These are phyloP conservation scores for Tetraselmis striata DNA, from an alignment of 139 green algal species.

Conservation along the genomic window DNA sequence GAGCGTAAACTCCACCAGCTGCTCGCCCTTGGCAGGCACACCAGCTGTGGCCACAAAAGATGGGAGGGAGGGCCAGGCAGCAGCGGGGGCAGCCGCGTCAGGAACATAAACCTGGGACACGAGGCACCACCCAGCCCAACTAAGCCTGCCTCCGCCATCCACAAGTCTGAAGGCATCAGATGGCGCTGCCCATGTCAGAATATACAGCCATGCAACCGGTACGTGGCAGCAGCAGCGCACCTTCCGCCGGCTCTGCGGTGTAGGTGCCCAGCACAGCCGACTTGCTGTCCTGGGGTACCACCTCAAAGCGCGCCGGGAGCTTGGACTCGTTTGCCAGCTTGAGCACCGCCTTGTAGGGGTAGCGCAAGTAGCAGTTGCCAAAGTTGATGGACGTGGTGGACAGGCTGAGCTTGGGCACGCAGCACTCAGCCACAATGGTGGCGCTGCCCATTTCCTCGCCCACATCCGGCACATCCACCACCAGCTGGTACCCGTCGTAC, in stretches of 20 bases:
- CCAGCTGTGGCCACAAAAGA: too few species aligned
- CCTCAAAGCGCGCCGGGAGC: slow-evolving; percentile 70
- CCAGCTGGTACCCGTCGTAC: slow-evolving; percentile 20
- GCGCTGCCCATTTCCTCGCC: slow-evolving; percentile 10
- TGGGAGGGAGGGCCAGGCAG: too few species aligned
- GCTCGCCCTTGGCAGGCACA: slow-evolving; percentile 44
- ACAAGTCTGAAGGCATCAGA: too few species aligned
- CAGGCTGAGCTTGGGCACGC: slow-evolving; percentile 55
- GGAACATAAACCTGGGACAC: too few species aligned
- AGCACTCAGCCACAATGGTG: slow-evolving; percentile 50
- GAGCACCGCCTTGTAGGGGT: slow-evolving; percentile 54
- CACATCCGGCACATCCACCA: slow-evolving; percentile 62
- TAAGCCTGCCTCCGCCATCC: too few species aligned
- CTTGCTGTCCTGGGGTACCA: slow-evolving; percentile 44
- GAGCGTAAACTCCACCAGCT: slow-evolving; percentile 51
- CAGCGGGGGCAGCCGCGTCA: too few species aligned
- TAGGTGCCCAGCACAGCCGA: slow-evolving; percentile 38
- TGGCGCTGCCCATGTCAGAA: too few species aligned
- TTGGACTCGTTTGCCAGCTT: slow-evolving; percentile 57
- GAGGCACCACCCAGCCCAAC: too few species aligned
- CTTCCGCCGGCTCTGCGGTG: slow-evolving; percentile 28
- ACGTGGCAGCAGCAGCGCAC: too few species aligned
- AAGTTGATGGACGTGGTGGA: slow-evolving; percentile 47
- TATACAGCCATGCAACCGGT: too few species aligned
- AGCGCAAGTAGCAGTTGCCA: slow-evolving; percentile 59